Conservation (phyloP, 768 basidiomycete species). For the Kwoniella pini region DNA sequence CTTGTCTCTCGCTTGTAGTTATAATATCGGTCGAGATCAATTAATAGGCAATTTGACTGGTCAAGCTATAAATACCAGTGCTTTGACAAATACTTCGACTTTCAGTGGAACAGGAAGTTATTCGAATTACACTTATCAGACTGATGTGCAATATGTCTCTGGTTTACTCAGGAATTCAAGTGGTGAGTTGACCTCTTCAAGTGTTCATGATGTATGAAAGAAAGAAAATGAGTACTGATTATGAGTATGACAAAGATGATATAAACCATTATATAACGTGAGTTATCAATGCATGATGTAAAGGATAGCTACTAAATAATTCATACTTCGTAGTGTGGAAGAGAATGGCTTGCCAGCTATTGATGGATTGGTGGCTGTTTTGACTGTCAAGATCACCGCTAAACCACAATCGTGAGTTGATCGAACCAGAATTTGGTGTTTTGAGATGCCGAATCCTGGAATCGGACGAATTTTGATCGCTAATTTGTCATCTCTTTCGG, state of each 20-base stretch:
- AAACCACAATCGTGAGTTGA: constrained; percentile 25
- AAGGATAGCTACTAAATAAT: not conserved
- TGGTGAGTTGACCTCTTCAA: constrained; percentile 32
- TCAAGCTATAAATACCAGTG: constrained; percentile 15
- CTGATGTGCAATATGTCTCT: constrained; percentile 66
- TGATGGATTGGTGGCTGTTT: constrained; percentile 79
- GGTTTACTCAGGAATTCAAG: constrained; percentile 72
- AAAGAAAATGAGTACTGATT: no score
- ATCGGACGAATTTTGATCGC: not conserved
- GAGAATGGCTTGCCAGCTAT: constrained; percentile 57
- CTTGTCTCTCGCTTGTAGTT: constrained; percentile 55
- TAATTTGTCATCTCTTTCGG: not conserved
- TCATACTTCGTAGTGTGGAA: constrained; percentile 29
- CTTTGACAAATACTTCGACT: constrained; percentile 63
- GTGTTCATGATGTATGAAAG: no score
- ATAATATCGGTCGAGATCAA: constrained; percentile 81
- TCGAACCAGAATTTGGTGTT: no score
- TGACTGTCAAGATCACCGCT: constrained; percentile 68
- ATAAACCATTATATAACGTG: constrained; percentile 55
- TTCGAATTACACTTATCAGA: constrained; percentile 72
- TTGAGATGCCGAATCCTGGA: no score
- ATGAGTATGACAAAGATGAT: no score
- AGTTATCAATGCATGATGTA: constrained; percentile 1
- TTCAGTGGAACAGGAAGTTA: constrained; percentile 67
- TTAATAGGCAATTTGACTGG: constrained; percentile 79